Evolutionary conservation across 1,284 basidiomycete genomes (phyloP).

Genomic region (Phlebopus sp.): DNA sequence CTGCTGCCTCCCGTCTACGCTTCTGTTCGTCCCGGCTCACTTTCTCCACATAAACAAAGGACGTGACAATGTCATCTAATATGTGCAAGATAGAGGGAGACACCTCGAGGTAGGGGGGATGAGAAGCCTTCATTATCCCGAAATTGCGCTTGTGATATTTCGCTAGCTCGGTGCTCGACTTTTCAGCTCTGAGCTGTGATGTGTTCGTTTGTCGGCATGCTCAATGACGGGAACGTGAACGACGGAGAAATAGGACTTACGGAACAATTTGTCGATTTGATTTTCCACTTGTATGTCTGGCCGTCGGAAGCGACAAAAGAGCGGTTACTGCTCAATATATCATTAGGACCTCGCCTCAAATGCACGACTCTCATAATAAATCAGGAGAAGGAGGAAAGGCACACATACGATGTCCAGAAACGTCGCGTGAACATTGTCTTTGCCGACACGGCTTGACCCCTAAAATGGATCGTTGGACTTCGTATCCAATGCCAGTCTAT

Average conservation of each 20-base stretch:
- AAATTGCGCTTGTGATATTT: neutral
- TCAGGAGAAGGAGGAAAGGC: neutral
- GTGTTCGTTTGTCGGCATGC: too few species aligned
- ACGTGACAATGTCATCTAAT: neutral
- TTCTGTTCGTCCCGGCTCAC: neutral
- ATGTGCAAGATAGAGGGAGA: neutral
- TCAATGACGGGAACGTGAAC: too few species aligned
- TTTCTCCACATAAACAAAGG: neutral
- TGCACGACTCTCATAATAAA: too few species aligned
- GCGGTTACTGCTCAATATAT: neutral
- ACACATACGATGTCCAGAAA: neutral
- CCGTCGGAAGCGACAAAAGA: slow-evolving; percentile 7
- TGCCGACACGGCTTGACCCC: neutral
- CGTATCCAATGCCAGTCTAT: slow-evolving; percentile 4
- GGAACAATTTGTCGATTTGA: neutral
- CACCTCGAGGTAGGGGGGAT: neutral
- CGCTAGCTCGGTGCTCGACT: neutral
- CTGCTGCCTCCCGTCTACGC: too few species aligned
- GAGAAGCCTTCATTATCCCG: neutral
- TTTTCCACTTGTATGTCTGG: slow-evolving; percentile 3
- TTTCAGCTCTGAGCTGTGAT: neutral
- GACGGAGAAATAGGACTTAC: too few species aligned
- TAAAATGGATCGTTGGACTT: neutral
- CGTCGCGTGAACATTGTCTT: neutral
- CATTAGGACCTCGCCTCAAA: neutral